Conservation (phyloP, 352 stramenopile genomes). For the Phytophthora pini region DNA sequence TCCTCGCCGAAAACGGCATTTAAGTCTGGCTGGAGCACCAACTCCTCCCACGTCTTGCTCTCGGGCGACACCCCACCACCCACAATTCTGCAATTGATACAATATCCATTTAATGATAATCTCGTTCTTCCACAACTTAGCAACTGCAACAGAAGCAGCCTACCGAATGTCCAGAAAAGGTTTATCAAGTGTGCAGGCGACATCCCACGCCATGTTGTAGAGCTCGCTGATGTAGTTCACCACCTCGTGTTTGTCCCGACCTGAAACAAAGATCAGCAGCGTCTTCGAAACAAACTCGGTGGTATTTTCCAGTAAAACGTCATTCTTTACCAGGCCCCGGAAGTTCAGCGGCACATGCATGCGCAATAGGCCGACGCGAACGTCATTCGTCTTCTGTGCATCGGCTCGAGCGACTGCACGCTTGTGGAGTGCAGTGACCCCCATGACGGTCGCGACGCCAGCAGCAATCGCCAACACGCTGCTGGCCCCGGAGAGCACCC, state of each 20-base stretch:
- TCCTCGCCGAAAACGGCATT: slow-evolving; percentile 61
- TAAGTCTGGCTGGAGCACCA: slow-evolving; percentile 69
- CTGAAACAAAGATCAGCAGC: slow-evolving; percentile 73
- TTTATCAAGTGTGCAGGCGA: slow-evolving; percentile 60
- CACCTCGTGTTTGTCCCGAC: slow-evolving; percentile 58
- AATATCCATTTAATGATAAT: slow-evolving; percentile 2
- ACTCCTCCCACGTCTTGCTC: slow-evolving; percentile 62
- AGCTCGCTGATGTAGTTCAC: slow-evolving; percentile 84
- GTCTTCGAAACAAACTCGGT: slow-evolving; percentile 50
- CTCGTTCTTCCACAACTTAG: too few relatives aligned
- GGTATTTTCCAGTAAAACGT: slow-evolving; percentile 79
- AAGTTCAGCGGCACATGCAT: slow-evolving; percentile 69
- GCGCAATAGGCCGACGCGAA: slow-evolving; percentile 60
- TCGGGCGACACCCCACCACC: slow-evolving; percentile 30
- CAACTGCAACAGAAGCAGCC: slow-evolving; percentile 4
- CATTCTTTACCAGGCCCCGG: slow-evolving; percentile 67
- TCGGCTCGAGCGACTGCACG: slow-evolving; percentile 14
- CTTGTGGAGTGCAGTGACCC: slow-evolving; percentile 55
- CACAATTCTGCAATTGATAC: slow-evolving; percentile 44
- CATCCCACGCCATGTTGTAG: slow-evolving; percentile 77
- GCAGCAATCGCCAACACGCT: slow-evolving; percentile 48
- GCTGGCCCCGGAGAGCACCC: slow-evolving; percentile 34
- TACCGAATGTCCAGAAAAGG: slow-evolving; percentile 70
- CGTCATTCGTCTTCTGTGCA: slow-evolving; percentile 1
- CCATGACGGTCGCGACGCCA: slow-evolving; percentile 52